These are phyloP conservation scores for Penicillium silybi DNA, from an alignment of 495 filamentous ascomycete species.

Conservation along the genomic window DNA sequence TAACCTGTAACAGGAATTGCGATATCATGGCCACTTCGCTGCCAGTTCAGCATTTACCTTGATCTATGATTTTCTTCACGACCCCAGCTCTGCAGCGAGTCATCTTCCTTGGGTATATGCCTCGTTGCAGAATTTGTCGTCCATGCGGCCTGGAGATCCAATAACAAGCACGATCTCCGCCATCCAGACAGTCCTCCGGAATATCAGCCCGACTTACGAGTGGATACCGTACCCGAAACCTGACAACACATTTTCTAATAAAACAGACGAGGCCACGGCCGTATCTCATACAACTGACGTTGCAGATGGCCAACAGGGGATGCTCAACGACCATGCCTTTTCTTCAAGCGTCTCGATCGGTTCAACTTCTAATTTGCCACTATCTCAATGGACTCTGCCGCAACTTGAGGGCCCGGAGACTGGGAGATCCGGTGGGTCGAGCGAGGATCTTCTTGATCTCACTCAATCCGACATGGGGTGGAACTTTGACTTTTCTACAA, in stretches of 20 bases:
- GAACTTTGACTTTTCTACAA: constrained; percentile 46
- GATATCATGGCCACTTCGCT: constrained; percentile 41
- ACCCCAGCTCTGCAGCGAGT: constrained; percentile 23
- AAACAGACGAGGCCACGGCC: background rate
- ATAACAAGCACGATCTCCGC: constrained; percentile 29
- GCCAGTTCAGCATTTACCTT: constrained; percentile 35
- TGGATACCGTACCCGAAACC: constrained; percentile 13
- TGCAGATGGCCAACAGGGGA: background rate
- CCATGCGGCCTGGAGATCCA: constrained; percentile 30
- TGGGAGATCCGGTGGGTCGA: constrained; percentile 25
- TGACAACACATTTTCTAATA: background rate
- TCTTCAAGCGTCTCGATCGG: background rate
- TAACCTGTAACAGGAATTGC: constrained; percentile 27
- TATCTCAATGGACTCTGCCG: constrained; percentile 22
- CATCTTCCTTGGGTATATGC: constrained; percentile 43
- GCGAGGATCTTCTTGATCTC: constrained; percentile 38
- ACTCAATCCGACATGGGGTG: constrained; percentile 44
- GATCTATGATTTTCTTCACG: constrained; percentile 41
- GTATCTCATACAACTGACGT: background rate
- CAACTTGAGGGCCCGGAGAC: constrained; percentile 22
- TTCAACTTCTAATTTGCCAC: constrained; percentile 10
- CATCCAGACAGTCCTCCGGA: constrained; percentile 32
- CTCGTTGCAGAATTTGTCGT: constrained; percentile 27
- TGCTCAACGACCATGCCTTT: background rate
- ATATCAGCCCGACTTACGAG: constrained; percentile 34